phyloP scores from a whole-genome alignment of 257 asterid species.

The Nicotiana tabacum region DNA sequence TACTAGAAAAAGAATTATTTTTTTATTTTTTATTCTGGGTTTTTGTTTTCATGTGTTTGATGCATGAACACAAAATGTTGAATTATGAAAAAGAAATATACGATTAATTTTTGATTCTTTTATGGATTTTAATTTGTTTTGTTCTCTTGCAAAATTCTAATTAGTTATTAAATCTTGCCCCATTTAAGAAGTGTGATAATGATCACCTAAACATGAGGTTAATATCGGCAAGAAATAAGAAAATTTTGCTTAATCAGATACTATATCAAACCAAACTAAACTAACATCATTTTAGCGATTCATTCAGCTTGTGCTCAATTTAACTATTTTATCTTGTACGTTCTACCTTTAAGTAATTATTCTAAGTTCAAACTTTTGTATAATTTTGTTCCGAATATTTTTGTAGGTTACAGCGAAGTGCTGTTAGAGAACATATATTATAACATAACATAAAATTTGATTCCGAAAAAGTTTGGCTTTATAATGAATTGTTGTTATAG shows the following conservation, averaged over 20 bases:
- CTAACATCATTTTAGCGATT: neutral
- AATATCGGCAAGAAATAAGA: neutral
- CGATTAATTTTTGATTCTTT: neutral
- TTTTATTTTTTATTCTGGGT: neutral
- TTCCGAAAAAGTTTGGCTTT: neutral
- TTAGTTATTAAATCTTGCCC: neutral
- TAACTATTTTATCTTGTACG: neutral
- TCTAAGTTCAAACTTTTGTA: too few relatives aligned
- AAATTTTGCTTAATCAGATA: neutral
- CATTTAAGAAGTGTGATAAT: neutral
- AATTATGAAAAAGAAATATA: neutral
- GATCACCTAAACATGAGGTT: neutral
- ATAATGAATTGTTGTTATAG: neutral
- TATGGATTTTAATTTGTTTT: neutral
- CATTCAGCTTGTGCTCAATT: neutral
- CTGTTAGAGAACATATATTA: too few relatives aligned
- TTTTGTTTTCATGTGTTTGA: neutral
- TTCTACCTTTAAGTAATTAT: neutral
- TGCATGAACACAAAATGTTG: neutral
- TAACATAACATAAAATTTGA: too few relatives aligned
- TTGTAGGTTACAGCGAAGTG: too few relatives aligned
- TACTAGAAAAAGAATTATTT: neutral
- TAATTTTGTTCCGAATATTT: too few relatives aligned
- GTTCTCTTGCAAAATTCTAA: neutral
- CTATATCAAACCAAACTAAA: neutral